Conservation (phyloP, 345 rosid species). For the Aquilaria yunnanensis region DNA sequence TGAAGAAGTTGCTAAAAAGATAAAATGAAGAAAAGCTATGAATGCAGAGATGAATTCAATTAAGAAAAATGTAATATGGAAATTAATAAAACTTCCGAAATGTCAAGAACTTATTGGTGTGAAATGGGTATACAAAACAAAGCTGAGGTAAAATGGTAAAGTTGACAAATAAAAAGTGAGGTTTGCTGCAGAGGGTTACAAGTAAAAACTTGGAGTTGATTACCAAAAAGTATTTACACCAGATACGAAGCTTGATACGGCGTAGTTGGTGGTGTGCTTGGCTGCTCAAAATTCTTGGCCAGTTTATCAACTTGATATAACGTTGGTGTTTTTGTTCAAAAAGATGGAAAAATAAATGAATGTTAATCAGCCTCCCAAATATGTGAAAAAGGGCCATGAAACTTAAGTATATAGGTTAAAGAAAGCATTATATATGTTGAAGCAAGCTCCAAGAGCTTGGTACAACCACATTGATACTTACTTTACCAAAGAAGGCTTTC, state of each 20-base stretch:
- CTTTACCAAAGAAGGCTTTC: conserved; percentile 2
- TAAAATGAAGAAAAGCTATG: conserved; percentile 8
- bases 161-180: not conserved
- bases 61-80: conserved; percentile 4
- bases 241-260: not conserved
- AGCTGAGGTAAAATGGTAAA: not conserved
- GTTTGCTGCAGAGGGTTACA: not conserved
- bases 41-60: not conserved
- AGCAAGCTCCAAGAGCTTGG: not conserved
- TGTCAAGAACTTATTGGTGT: not conserved
- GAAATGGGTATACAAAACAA: conserved; percentile 12
- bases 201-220: not conserved
- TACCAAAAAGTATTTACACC: not conserved
- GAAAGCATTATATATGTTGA: conserved; percentile 1
- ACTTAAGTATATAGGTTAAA: not conserved
- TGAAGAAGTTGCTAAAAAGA: not conserved
- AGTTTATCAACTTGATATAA: conserved; percentile 1
- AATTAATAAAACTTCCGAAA: not conserved
- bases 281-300: not conserved
- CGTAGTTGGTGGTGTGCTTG: not conserved
- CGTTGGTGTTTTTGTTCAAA: not conserved
- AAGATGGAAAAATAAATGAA: not conserved
- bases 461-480: conserved; percentile 6
- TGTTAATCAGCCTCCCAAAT: not conserved
- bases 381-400: conserved; percentile 3